Percentiles rank a stretch among this genome's conserved stretches.
phyloP scores from a whole-genome alignment of 345 rosid species.

The Cardiospermum halicacabum region DNA sequence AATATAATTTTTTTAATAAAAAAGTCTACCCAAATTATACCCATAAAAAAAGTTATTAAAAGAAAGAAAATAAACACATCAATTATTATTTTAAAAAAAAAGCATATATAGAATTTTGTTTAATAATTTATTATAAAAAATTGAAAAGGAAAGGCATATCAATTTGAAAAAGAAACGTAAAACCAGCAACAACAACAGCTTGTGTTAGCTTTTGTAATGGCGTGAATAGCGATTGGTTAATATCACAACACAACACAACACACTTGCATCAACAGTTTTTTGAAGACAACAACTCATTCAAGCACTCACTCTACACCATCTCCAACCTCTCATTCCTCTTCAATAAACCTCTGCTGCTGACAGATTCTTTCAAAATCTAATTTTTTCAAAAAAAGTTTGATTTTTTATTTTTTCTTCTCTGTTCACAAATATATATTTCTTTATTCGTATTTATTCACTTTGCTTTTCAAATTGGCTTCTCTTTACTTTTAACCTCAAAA shows the following conservation, averaged over 20 bases:
- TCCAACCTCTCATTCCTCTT: neutral
- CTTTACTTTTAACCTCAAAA: neutral
- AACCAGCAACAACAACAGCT: neutral
- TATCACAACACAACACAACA: too few relatives aligned
- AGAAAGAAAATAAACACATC: too few relatives aligned
- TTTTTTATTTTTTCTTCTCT: neutral
- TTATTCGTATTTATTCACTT: neutral
- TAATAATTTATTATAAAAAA: neutral
- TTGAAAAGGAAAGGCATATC: neutral
- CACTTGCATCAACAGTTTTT: neutral
- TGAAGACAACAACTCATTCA: neutral
- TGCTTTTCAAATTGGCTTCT: neutral
- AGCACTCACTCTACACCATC: neutral
- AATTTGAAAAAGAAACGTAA: neutral
- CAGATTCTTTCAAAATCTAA: neutral
- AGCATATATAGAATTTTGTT: too few relatives aligned
- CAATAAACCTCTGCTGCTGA: too few relatives aligned
- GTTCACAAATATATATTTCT: too few relatives aligned
- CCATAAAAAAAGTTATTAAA: too few relatives aligned
- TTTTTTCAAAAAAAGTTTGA: neutral
- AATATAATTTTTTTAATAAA: too few relatives aligned
- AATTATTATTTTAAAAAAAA: too few relatives aligned
- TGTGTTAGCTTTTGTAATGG: neutral
- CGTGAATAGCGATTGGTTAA: neutral
- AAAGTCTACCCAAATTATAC: too few relatives aligned